Evolutionary conservation across 805 yeast species (phyloP).

Genomic region (Myxozyma monticola): DNA sequence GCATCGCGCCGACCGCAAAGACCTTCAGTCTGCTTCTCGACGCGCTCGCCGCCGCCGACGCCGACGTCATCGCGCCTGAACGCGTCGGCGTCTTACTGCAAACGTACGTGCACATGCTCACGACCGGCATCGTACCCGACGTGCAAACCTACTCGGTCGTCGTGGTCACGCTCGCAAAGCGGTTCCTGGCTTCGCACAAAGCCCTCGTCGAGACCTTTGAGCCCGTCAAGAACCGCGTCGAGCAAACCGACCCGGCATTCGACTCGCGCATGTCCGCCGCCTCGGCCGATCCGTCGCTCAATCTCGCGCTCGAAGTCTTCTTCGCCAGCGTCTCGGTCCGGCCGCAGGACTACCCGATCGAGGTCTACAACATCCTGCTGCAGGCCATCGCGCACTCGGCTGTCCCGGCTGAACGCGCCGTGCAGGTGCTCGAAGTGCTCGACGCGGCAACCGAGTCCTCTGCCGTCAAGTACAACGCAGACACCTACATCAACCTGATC

Average conservation of each 20-base stretch:
- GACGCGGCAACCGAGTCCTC: conserved; percentile 8
- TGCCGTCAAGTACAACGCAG: conserved; percentile 15
- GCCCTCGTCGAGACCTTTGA: conserved; percentile 3
- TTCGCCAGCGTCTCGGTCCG: conserved; percentile 34
- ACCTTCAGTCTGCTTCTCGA: not conserved
- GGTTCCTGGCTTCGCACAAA: conserved; percentile 6
- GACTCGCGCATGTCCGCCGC: conserved; percentile 3
- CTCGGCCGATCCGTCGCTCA: conserved; percentile 26
- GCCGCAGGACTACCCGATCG: conserved; percentile 28
- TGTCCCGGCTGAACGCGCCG: not conserved
- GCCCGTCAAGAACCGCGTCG: conserved; percentile 11
- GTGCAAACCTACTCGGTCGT: conserved; percentile 20
- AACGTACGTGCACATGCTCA: conserved; percentile 20
- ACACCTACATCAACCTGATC: conserved; percentile 31
- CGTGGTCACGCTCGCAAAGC: conserved; percentile 12
- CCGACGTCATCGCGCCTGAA: not conserved
- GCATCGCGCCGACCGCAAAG: not conserved
- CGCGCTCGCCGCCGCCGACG: not conserved
- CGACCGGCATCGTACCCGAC: conserved; percentile 21
- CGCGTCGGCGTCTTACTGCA: conserved; percentile 5
- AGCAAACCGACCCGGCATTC: conserved; percentile 10
- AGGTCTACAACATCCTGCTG: conserved; percentile 30
- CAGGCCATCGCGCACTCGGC: conserved; percentile 12
- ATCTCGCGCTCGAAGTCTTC: conserved; percentile 37
- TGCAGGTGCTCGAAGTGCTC: conserved; percentile 2